phyloP scores from a whole-genome alignment of 352 stramenopile genomes.

The Aphanomyces stellatus region DNA sequence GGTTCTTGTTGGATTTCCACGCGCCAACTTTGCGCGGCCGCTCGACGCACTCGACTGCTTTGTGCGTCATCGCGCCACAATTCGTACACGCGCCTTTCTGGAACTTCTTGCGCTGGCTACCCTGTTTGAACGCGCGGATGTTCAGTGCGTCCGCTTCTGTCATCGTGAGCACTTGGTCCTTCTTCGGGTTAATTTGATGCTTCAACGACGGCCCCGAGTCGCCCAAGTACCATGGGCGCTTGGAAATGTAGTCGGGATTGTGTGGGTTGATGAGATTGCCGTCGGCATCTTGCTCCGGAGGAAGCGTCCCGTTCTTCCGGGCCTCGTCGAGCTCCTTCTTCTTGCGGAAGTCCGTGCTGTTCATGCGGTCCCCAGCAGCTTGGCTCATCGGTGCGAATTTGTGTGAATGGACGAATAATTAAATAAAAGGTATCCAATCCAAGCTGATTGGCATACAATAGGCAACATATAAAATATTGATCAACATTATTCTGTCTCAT shows the following conservation, averaged over 20 bases:
- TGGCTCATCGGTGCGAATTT: conserved; percentile 15
- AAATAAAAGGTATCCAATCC: no score
- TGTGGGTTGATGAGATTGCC: conserved; percentile 99
- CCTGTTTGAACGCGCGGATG: conserved; percentile 26
- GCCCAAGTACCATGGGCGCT: conserved; percentile 98
- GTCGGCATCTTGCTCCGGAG: conserved; percentile 81
- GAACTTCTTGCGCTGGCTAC: conserved; percentile 48
- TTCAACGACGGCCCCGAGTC: conserved; percentile 90
- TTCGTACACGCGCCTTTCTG: conserved; percentile 91
- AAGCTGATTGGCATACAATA: no score
- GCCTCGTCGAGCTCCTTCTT: conserved; percentile 86
- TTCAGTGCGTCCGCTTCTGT: conserved; percentile 84
- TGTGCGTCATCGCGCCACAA: conserved; percentile 90
- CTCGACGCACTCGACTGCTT: conserved; percentile 89
- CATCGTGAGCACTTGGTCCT: conserved; percentile 85
- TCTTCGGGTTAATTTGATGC: conserved; percentile 90
- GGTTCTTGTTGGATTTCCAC: conserved; percentile 89
- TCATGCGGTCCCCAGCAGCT: conserved; percentile 57
- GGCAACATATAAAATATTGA: no score
- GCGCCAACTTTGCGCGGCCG: conserved; percentile 85
- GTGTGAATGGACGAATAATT: no score
- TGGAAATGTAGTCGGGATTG: conserved; percentile 99
- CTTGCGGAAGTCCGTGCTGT: conserved; percentile 74
- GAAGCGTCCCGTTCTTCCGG: conserved; percentile 80
- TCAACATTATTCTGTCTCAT: no score